phyloP scores from a whole-genome alignment of 2,329 filamentous ascomycete species.

The Colletotrichum sojae region DNA sequence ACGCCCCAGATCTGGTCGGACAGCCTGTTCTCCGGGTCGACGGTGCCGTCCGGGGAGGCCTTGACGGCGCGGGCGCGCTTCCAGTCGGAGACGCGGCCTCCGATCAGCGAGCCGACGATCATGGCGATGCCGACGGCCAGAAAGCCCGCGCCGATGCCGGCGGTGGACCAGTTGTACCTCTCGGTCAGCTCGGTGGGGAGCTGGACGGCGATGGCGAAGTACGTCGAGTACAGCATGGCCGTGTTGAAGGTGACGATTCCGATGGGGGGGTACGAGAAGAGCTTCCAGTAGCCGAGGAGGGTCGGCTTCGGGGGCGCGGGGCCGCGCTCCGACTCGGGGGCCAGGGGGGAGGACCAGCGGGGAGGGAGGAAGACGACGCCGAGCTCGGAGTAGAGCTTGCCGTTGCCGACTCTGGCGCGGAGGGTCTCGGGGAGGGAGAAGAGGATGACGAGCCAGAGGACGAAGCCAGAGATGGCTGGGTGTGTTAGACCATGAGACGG shows the following conservation, averaged over 20 bases:
- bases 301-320: slow-evolving; percentile 49
- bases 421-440: slow-evolving; percentile 62
- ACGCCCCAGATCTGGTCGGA: slow-evolving; percentile 56
- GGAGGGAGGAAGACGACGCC: slow-evolving; percentile 44
- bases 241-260: slow-evolving; percentile 51
- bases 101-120: slow-evolving; percentile 52
- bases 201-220: slow-evolving; percentile 50
- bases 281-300: slow-evolving; percentile 45
- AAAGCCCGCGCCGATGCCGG: slow-evolving; percentile 53
- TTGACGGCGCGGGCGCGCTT: slow-evolving; percentile 45
- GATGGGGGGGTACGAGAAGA: slow-evolving; percentile 51
- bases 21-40: slow-evolving; percentile 55
- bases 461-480: slow-evolving; percentile 48
- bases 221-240: slow-evolving; percentile 51
- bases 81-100: slow-evolving; percentile 56
- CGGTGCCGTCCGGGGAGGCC: slow-evolving; percentile 36
- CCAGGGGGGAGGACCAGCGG: slow-evolving; percentile 44
- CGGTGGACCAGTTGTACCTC: slow-evolving; percentile 52
- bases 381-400: slow-evolving; percentile 45
- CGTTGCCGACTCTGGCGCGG: slow-evolving; percentile 60
- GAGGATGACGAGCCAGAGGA: slow-evolving; percentile 47
- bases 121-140: slow-evolving; percentile 45
- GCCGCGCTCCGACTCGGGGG: slow-evolving; percentile 44
- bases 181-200: slow-evolving; percentile 48
- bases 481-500: slow-evolving; percentile 7